Evolutionary conservation across 495 filamentous ascomycete genomes (phyloP), one percentile per base, ranked within the genome.

Genomic region (Entonaema liquescens): DNA sequence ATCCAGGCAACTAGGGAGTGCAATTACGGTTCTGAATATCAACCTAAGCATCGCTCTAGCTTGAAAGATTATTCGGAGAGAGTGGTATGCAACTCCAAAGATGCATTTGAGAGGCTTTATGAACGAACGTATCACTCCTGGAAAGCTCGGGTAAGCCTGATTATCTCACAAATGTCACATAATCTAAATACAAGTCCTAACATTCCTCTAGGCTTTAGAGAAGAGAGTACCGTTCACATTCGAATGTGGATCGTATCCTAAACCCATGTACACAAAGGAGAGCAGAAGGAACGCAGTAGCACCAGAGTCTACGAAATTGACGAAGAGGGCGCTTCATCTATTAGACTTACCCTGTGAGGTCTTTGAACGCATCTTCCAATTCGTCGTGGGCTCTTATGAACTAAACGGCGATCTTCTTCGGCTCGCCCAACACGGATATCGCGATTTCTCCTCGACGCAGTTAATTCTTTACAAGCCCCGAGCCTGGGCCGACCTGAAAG

Each of bases 391-490:
- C 5, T 13, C 13, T 7, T 59, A 59, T 15, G 56, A 42, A 13
- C 21, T 59, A 23, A 17, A 19, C 2, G 56, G 35, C 15, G 3
- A 59, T 7, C 12, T 29, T 13, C 21, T 59, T 2, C 15, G 35
- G 15, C 21, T 42, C 35, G 6, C 21, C 17, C 19, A 23, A 33
- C 31, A 15, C 19, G 17, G 17, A 5, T 25, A n/a, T 25, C 3
- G 5, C 9, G 23, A 44, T 13, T 28, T 7, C 2, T 9, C 0
- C 35, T n/a, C 56, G 11, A 28, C 35, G 6, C 35, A 42, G 13
- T 25, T 59, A 11, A 40, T 59, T 13, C 13, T 59, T 13, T 42
- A 42, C 28, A 59, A 28, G 2, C 35, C 56, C 13, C 56, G 56
- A 5, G 11, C 36, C 6, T 59, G 56, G 56, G 56, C 36, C 23